A percentile compares a stretch with the other conserved stretches of the same genome.
These are phyloP conservation scores for Penicillium frequentans DNA, from an alignment of 2,329 filamentous ascomycete genomes.

Conservation along the genomic window DNA sequence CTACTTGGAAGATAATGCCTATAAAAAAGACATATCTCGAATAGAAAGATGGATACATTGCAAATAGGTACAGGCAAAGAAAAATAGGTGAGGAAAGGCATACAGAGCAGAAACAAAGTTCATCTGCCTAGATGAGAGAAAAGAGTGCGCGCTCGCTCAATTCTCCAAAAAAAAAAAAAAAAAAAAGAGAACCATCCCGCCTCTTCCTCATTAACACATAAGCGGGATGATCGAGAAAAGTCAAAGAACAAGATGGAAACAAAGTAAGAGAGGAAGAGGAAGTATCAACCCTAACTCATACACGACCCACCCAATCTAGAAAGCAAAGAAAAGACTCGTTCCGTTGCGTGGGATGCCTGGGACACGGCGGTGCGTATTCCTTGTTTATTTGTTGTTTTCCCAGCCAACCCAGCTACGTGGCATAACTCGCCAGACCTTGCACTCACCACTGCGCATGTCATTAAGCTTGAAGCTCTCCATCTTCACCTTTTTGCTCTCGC, in stretches of 20 bases:
- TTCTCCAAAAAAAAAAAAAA: constrained; percentile 17
- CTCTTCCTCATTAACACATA: constrained; percentile 22
- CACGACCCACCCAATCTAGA: constrained; percentile 16
- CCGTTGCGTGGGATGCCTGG: background rate
- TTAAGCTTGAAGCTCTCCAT: constrained; percentile 91
- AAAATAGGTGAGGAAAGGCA: constrained; percentile 7
- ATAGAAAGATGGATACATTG: constrained; percentile 11
- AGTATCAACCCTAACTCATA: constrained; percentile 17
- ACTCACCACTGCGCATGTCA: constrained; percentile 88
- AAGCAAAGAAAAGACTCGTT: constrained; percentile 4
- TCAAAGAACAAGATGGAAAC: constrained; percentile 4
- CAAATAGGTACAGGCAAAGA: constrained; percentile 19
- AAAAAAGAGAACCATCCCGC: constrained; percentile 9
- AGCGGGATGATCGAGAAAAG: constrained; percentile 12
- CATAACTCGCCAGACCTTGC: constrained; percentile 97
- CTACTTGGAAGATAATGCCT: background rate
- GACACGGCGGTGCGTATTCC: background rate
- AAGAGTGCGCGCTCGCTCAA: constrained; percentile 25
- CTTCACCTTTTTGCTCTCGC: constrained; percentile 91
- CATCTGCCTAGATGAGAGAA: constrained; percentile 17
- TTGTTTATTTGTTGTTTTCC: constrained; percentile 49
- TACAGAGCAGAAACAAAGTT: constrained; percentile 9
- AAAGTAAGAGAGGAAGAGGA: constrained; percentile 7
- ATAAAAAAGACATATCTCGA: background rate
- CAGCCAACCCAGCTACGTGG: constrained; percentile 89